phyloP scores from a whole-genome alignment of 1,139 yeast species.

The Debaryomyces sp. region DNA sequence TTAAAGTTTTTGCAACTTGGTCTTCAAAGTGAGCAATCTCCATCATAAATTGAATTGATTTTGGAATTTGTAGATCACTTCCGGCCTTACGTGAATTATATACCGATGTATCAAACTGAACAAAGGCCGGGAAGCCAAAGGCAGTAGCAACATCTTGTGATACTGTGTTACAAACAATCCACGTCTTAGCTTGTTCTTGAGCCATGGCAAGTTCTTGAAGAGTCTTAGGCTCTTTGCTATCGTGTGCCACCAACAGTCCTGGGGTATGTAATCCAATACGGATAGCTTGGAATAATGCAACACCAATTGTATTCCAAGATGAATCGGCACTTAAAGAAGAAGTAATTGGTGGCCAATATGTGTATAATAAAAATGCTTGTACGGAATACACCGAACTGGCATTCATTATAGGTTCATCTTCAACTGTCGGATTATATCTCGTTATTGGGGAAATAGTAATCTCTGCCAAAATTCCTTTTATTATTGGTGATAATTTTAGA shows the following conservation, averaged over 20 bases:
- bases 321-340: constrained; percentile 94
- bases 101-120: constrained; percentile 77
- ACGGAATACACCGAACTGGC: constrained; percentile 94
- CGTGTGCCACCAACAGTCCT: constrained; percentile 24
- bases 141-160: constrained; percentile 90
- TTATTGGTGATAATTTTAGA: constrained; percentile 63
- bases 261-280: constrained; percentile 82
- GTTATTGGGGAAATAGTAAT: constrained; percentile 90
- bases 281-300: constrained; percentile 89
- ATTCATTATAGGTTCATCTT: constrained; percentile 78
- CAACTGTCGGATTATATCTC: constrained; percentile 72
- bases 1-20: constrained; percentile 77
- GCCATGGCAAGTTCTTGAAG: constrained; percentile 46
- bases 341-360: constrained; percentile 95
- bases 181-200: constrained; percentile 81
- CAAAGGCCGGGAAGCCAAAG: constrained; percentile 93
- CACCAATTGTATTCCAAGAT: constrained; percentile 92
- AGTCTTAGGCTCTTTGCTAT: constrained; percentile 15
- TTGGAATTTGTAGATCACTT: constrained; percentile 53
- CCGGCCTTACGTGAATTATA: constrained; percentile 52
- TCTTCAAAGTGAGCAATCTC: constrained; percentile 85
- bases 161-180: constrained; percentile 91
- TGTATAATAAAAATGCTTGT: constrained; percentile 84
- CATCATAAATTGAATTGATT: constrained; percentile 69
- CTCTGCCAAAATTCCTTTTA: constrained; percentile 80